A percentile compares a stretch with the other conserved stretches of the same genome.
Conservation (phyloP, 345 rosid genomes). For the Combretum micranthum region DNA sequence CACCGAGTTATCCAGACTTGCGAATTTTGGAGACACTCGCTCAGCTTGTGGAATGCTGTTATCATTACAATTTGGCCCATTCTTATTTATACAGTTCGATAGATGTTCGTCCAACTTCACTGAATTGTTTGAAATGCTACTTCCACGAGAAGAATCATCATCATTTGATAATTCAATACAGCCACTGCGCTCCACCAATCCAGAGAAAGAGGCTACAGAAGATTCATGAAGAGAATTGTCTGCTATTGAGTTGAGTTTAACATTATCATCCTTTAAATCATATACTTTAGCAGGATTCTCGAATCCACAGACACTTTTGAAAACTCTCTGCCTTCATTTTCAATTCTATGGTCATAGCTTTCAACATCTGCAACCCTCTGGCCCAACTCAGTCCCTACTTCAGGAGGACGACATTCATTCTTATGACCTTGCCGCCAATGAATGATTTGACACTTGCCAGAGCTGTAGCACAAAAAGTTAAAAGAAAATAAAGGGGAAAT, state of each 20-base stretch:
- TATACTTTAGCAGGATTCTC: slow-evolving; percentile 25
- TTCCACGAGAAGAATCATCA: slow-evolving; percentile 57
- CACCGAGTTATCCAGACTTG: slow-evolving; percentile 55
- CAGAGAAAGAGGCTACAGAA: slow-evolving; percentile 59
- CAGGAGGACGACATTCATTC: slow-evolving; percentile 68
- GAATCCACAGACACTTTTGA: slow-evolving; percentile 20
- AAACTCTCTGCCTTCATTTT: slow-evolving; percentile 20
- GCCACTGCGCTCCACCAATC: slow-evolving; percentile 52
- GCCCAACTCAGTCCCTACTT: slow-evolving; percentile 26
- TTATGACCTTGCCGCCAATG: slow-evolving; percentile 99
- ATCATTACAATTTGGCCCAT: slow-evolving; percentile 23
- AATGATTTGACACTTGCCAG: slow-evolving; percentile 79
- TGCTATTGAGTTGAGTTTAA: slow-evolving; percentile 32
- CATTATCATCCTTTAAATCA: slow-evolving; percentile 23
- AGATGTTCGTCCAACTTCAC: slow-evolving; percentile 34
- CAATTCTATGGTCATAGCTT: slow-evolving; percentile 13
- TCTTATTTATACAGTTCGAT: slow-evolving; percentile 26
- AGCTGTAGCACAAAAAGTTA: slow-evolving; percentile 38
- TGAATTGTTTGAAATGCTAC: slow-evolving; percentile 55
- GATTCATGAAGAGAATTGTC: slow-evolving; percentile 48
- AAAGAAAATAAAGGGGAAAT: slow-evolving; percentile 9
- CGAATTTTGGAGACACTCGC: slow-evolving; percentile 62
- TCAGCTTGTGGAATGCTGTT: slow-evolving; percentile 32
- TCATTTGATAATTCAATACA: slow-evolving; percentile 54
- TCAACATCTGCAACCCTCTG: slow-evolving; percentile 23